Base-by-base conservation (phyloP, 495 filamentous ascomycete genomes). In the Trichoderma reesei region DNA sequence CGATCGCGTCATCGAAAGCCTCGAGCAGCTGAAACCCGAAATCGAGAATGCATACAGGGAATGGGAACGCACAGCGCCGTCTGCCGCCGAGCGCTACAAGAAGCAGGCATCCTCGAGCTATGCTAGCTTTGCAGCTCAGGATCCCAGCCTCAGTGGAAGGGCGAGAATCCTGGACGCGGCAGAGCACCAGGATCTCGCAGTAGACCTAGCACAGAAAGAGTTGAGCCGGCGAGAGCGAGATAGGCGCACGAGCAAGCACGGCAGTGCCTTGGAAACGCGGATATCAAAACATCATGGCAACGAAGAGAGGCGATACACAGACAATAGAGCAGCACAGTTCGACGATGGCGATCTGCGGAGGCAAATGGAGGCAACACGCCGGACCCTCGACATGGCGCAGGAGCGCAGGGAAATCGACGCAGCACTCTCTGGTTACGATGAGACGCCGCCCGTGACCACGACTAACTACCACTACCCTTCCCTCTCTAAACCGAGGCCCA, bases 151-250 rank as follows among this genome's bases (percentile, higher is more conserved):
- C 6, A 78, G 80, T 6, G 72, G 75, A 69, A 70, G 70, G 60
- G 65, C 74, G 63, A 69, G 66, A 33, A 66, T 81, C 6, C 74
- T 96, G 26, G 86, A 89, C 70, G 89, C 88, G 4, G 82, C 77
- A 11, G 83, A 90, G 61, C 80, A 95, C 65, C 81, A 83, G 63
- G 86, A 91, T 39, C 80, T 96, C 42, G 91, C 91, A 9, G 88
- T 95, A 6, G 81, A 87, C 66, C 68, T 96, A 41, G 90, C 90
- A 0, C 83, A 86, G 63, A 85, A 81, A 20, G 90, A 96, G 73
- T 84, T 93, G 54, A 79, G 74, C 59, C 83, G 90, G 60, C 79
- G 91, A 66, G 86, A 87, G 63, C 81, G 87, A 18, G 79, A 76
- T 5, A 64, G 68, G 16, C 41, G 66, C 10, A 61, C 67, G n/a